Percentiles rank a stretch among this genome's conserved stretches.
These are phyloP conservation scores for Tetrapisispora taiwanensis DNA, from an alignment of 805 yeast genomes.

Conservation along the genomic window DNA sequence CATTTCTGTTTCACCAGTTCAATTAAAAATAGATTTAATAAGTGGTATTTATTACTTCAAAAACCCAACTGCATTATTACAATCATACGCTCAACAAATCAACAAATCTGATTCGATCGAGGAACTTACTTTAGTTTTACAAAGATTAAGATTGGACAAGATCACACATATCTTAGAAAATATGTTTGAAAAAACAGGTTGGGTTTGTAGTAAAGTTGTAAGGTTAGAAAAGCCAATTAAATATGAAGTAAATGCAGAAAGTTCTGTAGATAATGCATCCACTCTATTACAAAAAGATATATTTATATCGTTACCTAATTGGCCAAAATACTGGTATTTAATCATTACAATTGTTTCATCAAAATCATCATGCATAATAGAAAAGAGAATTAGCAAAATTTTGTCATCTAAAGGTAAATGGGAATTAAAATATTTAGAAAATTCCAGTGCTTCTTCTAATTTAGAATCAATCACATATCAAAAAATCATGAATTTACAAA, in stretches of 20 bases:
- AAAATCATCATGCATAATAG: constrained; percentile 24
- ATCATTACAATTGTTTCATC: constrained; percentile 27
- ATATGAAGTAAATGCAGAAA: constrained; percentile 9
- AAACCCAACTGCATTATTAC: constrained; percentile 24
- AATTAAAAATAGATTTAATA: constrained; percentile 25
- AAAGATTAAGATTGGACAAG: constrained; percentile 25
- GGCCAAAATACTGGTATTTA: constrained; percentile 31
- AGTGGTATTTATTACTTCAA: constrained; percentile 27
- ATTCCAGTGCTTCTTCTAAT: constrained; percentile 16
- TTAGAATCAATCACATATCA: constrained; percentile 28
- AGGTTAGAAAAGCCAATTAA: constrained; percentile 17
- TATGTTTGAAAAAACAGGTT: constrained; percentile 30
- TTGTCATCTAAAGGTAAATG: constrained; percentile 25
- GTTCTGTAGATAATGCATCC: neutral
- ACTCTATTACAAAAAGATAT: constrained; percentile 20
- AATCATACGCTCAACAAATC: constrained; percentile 21
- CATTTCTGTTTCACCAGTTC: constrained; percentile 24
- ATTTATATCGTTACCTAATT: constrained; percentile 25
- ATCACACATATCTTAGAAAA: constrained; percentile 22
- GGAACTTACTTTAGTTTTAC: constrained; percentile 21
- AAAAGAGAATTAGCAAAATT: constrained; percentile 28
- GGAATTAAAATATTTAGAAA: constrained; percentile 26
- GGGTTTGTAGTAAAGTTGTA: constrained; percentile 25
- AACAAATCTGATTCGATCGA: constrained; percentile 21
- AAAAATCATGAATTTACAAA: constrained; percentile 24